phyloP scores from a whole-genome alignment of 2,329 filamentous ascomycete genomes.

The Colletotrichum abscissum region DNA sequence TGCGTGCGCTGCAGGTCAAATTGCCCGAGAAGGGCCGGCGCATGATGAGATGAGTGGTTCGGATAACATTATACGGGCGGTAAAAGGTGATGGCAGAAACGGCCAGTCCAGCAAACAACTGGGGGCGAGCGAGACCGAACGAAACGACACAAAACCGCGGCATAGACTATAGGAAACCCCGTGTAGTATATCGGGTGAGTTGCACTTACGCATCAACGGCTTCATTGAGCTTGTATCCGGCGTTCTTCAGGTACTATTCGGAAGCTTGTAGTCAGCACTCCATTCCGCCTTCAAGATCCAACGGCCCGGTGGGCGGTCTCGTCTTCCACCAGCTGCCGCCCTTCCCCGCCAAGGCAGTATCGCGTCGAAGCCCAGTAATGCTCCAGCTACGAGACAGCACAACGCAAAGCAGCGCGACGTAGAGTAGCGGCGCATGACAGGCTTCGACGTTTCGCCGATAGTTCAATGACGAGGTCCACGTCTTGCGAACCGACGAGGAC shows the following conservation, averaged over 20 bases:
- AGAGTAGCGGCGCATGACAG: conserved; percentile 9
- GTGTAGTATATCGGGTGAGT: conserved; percentile 38
- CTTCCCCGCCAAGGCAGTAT: conserved; percentile 7
- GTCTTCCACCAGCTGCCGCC: conserved; percentile 1
- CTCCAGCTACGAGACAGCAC: neutral
- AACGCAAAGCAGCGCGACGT: neutral
- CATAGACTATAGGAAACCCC: conserved; percentile 20
- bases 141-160: conserved; percentile 10
- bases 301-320: neutral
- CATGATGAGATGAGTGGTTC: conserved; percentile 21
- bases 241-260: conserved; percentile 58
- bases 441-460: conserved; percentile 18
- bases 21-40: conserved; percentile 42
- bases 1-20: conserved; percentile 35
- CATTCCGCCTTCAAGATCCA: neutral
- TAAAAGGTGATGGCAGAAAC: conserved; percentile 3
- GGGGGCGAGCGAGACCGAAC: neutral
- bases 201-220: conserved; percentile 68
- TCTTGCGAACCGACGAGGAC: conserved; percentile 2
- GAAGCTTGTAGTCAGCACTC: conserved; percentile 27
- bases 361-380: conserved; percentile 10
- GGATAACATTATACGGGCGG: conserved; percentile 21
- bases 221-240: conserved; percentile 62
- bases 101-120: neutral
- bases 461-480: conserved; percentile 1